Conservation (phyloP, 352 stramenopile species). For the Pythium utonaiense region DNA sequence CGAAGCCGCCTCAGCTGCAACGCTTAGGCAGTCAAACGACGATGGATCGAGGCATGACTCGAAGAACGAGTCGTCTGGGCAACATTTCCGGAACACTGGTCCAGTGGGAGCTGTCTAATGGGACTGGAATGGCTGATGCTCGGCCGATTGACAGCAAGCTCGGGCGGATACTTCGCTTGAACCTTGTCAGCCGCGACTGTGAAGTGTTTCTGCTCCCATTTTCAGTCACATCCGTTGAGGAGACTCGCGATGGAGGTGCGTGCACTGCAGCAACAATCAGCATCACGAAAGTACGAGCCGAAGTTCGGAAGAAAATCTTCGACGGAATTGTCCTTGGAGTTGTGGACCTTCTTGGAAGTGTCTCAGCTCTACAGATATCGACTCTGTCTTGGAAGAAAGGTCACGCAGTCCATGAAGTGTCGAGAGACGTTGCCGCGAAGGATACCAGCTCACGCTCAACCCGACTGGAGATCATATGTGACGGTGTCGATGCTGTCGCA, state of each 20-base stretch:
- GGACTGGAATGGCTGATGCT: neutral
- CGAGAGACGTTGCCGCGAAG: neutral
- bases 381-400: neutral
- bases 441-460: neutral
- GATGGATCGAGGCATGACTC: slow-evolving; percentile 17
- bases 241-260: neutral
- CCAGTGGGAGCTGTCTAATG: slow-evolving; percentile 1
- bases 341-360: slow-evolving; percentile 8
- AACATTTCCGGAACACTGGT: slow-evolving; percentile 41
- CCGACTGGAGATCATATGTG: slow-evolving; percentile 29
- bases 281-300: slow-evolving; percentile 32
- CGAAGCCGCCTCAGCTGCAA: slow-evolving; percentile 42
- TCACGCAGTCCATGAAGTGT: neutral
- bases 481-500: slow-evolving; percentile 44
- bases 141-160: slow-evolving; percentile 1
- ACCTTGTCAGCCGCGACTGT: slow-evolving; percentile 6
- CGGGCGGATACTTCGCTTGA: neutral
- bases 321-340: slow-evolving; percentile 19
- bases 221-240: slow-evolving; percentile 28
- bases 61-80: slow-evolving; percentile 37
- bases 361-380: neutral
- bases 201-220: slow-evolving; percentile 51
- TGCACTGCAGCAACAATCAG: neutral
- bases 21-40: slow-evolving; percentile 29
- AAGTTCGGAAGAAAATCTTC: slow-evolving; percentile 27